Percentiles rank a stretch among this genome's conserved stretches.
Evolutionary conservation across 2,329 filamentous ascomycete genomes (phyloP).

Genomic region (Fusarium palustre): DNA sequence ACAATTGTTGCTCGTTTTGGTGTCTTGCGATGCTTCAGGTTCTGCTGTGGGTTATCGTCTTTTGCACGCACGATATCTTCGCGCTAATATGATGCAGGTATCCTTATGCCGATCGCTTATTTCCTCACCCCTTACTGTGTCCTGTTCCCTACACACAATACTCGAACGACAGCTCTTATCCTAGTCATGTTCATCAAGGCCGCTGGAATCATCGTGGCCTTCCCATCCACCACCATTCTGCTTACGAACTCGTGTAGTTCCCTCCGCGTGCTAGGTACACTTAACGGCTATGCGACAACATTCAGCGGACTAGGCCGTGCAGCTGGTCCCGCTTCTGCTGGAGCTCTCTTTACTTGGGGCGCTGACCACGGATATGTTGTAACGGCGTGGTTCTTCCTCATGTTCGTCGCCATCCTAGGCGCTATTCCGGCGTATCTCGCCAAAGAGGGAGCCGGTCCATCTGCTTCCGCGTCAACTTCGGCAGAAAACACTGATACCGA

Average conservation of each 20-base stretch:
- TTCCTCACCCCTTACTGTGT: constrained; percentile 84
- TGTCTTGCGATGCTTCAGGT: constrained; percentile 77
- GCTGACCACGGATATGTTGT: constrained; percentile 81
- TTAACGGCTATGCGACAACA: constrained; percentile 91
- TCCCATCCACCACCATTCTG: constrained; percentile 89
- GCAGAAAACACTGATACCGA: constrained; percentile 51
- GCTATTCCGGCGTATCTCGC: constrained; percentile 80
- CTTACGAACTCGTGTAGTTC: constrained; percentile 87
- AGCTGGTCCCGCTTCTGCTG: constrained; percentile 79
- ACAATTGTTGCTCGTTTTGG: constrained; percentile 78
- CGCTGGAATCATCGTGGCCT: constrained; percentile 82
- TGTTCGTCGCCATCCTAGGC: constrained; percentile 70
- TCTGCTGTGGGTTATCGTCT: constrained; percentile 60
- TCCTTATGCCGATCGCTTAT: constrained; percentile 80
- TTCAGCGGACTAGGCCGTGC: constrained; percentile 85
- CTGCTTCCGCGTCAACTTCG: constrained; percentile 49
- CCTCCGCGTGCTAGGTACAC: constrained; percentile 79
- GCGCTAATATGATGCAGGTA: constrained; percentile 53
- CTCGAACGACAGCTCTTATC: constrained; percentile 73
- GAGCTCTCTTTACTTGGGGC: constrained; percentile 79
- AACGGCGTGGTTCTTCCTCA: constrained; percentile 84
- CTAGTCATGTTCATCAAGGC: constrained; percentile 79
- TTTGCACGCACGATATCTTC: fast-evolving
- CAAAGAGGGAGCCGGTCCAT: constrained; percentile 77
- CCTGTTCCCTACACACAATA: constrained; percentile 62